Percentiles rank a stretch among this genome's conserved stretches.
Evolutionary conservation across 176 grass and related monocot species (phyloP).

Genomic region (Luzula sylvatica): DNA sequence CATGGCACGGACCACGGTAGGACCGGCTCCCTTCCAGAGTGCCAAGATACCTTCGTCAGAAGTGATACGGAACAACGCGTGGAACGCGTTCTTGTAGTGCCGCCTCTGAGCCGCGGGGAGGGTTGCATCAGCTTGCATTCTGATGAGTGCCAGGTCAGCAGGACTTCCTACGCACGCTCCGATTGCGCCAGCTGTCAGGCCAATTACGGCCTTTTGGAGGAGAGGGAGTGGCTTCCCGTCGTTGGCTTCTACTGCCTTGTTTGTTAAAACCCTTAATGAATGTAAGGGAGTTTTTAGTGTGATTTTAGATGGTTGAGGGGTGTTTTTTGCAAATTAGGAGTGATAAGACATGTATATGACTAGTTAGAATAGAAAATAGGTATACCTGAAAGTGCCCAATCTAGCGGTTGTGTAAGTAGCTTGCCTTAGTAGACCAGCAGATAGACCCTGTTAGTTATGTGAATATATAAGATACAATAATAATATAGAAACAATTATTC

Average conservation of each 20-base stretch:
- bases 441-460: constrained; percentile 59
- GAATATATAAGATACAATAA: constrained; percentile 2
- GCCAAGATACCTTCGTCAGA: constrained; percentile 86
- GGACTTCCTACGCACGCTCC: constrained; percentile 75
- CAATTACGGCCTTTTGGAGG: constrained; percentile 71
- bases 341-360: too few relatives aligned
- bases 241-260: constrained; percentile 90
- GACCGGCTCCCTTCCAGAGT: constrained; percentile 89
- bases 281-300: too few relatives aligned
- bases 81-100: constrained; percentile 87
- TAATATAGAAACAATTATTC: not conserved
- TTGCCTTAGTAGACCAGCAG: constrained; percentile 93
- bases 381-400: constrained; percentile 92
- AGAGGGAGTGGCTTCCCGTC: constrained; percentile 79
- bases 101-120: constrained; percentile 60
- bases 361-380: not conserved
- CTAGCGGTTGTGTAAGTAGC: constrained; percentile 89
- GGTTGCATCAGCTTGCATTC: constrained; percentile 94
- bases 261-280: constrained; percentile 71
- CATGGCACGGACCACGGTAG: constrained; percentile 89
- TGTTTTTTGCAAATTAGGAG: too few relatives aligned
- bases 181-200: constrained; percentile 82
- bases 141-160: constrained; percentile 82
- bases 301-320: too few relatives aligned
- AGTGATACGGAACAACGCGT: constrained; percentile 64